phyloP scores from a whole-genome alignment of 2,329 filamentous ascomycete species.

The Epichloe typhina region DNA sequence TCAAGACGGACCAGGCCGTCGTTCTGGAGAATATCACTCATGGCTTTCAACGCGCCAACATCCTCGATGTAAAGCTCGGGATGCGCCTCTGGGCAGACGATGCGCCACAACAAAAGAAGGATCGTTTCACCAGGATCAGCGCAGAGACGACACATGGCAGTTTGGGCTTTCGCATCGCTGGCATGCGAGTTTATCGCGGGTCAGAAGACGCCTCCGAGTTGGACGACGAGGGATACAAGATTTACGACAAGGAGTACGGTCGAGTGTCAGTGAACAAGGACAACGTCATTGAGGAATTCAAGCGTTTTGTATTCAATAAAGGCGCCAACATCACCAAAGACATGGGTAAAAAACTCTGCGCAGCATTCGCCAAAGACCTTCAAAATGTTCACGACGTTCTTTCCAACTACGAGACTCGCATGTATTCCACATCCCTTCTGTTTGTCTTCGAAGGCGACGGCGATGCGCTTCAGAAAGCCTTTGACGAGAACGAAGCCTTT shows the following conservation, averaged over 20 bases:
- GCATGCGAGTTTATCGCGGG: slow-evolving; percentile 51
- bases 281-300: slow-evolving; percentile 42
- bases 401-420: slow-evolving; percentile 43
- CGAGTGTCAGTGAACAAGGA: slow-evolving; percentile 35
- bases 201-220: slow-evolving; percentile 36
- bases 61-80: no score
- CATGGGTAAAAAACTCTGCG: slow-evolving; percentile 40
- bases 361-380: slow-evolving; percentile 40
- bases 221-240: slow-evolving; percentile 40
- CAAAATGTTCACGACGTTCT: slow-evolving; percentile 38
- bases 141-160: slow-evolving; percentile 31
- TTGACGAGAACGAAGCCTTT: slow-evolving; percentile 39
- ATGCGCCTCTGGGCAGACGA: no score
- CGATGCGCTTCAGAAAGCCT: slow-evolving; percentile 34
- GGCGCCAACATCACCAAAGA: slow-evolving; percentile 45
- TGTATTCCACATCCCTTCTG: slow-evolving; percentile 50
- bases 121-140: no score
- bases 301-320: slow-evolving; percentile 44
- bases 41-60: no score
- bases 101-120: no score
- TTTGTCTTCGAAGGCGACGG: slow-evolving; percentile 55
- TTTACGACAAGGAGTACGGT: slow-evolving; percentile 53
- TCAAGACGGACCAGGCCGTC: no score
- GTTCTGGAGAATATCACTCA: no score
- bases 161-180: slow-evolving; percentile 50